These are phyloP conservation scores for Ascochyta rabiei DNA, from an alignment of 2,329 filamentous ascomycete genomes.

Conservation along the genomic window DNA sequence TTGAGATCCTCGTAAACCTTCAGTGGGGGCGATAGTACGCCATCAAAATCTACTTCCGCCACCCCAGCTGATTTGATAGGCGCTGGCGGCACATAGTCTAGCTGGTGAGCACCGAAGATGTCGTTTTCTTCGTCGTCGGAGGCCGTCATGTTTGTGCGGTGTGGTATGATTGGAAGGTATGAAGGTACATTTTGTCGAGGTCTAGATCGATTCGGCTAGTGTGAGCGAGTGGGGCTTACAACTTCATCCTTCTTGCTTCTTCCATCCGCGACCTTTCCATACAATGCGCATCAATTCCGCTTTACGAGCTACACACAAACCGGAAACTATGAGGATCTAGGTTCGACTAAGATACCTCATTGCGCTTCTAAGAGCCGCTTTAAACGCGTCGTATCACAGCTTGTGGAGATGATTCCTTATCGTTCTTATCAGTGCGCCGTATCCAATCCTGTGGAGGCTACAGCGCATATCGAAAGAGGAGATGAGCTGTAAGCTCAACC, in stretches of 20 bases:
- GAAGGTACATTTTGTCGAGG: slow-evolving; percentile 10
- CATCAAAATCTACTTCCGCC: slow-evolving; percentile 69
- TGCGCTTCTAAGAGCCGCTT: neutral
- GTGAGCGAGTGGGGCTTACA: slow-evolving; percentile 13
- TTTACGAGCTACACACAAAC: neutral
- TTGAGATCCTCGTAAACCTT: slow-evolving; percentile 83
- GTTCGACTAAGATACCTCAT: neutral
- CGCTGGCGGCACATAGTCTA: slow-evolving; percentile 61
- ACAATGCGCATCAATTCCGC: neutral
- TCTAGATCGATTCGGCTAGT: slow-evolving; percentile 15
- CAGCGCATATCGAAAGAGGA: slow-evolving; percentile 24
- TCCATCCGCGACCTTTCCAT: neutral
- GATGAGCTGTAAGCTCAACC: slow-evolving; percentile 9
- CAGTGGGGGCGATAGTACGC: slow-evolving; percentile 72
- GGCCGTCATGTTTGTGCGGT: slow-evolving; percentile 6
- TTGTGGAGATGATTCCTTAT: slow-evolving; percentile 15
- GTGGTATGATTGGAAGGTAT: slow-evolving; percentile 3
- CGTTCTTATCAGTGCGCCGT: slow-evolving; percentile 20
- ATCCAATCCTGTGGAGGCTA: neutral
- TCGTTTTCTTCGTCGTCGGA: slow-evolving; percentile 41
- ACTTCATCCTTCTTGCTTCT: neutral
- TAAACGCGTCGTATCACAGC: neutral
- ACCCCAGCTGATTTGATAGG: slow-evolving; percentile 59
- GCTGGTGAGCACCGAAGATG: slow-evolving; percentile 55
- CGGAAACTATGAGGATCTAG: neutral